Evolutionary conservation across 805 yeast genomes (phyloP).

Genomic region (Saturnispora kantuleensis): DNA sequence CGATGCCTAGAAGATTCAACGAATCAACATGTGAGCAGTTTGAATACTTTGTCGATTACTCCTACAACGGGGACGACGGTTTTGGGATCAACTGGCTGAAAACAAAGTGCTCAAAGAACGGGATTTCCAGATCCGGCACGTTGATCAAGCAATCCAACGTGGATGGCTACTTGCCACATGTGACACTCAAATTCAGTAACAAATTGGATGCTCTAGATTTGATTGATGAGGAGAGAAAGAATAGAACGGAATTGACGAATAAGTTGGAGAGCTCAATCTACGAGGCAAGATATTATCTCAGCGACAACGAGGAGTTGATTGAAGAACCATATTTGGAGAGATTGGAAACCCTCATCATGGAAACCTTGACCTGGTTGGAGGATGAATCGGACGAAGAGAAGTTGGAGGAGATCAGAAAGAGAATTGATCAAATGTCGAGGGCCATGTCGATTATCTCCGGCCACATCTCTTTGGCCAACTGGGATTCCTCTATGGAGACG

Average conservation of each 20-base stretch:
- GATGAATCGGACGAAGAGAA: conserved; percentile 50
- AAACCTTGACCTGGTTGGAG: conserved; percentile 69
- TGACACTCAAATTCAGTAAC: conserved; percentile 35
- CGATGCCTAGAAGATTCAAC: conserved; percentile 22
- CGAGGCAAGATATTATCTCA: conserved; percentile 57
- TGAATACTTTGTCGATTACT: conserved; percentile 18
- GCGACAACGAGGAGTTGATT: conserved; percentile 40
- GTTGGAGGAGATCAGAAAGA: conserved; percentile 29
- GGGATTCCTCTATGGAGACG: conserved; percentile 30
- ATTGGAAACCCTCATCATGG: conserved; percentile 31
- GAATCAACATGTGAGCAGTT: conserved; percentile 28
- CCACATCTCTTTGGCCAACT: conserved; percentile 3
- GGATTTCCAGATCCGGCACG: conserved; percentile 10
- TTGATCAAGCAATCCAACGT: conserved; percentile 25
- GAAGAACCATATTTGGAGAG: conserved; percentile 31
- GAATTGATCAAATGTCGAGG: conserved; percentile 19
- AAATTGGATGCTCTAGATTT: conserved; percentile 44
- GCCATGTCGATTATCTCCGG: neutral
- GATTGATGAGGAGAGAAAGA: conserved; percentile 45
- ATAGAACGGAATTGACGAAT: conserved; percentile 52
- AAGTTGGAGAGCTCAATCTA: conserved; percentile 43
- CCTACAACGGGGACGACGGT: conserved; percentile 26
- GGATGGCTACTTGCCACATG: conserved; percentile 38
- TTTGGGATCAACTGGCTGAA: conserved; percentile 37
- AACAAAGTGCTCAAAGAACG: conserved; percentile 19